These are phyloP conservation scores for Mucor ambiguus DNA, from an alignment of 371 early-diverging fungal species.

Conservation along the genomic window DNA sequence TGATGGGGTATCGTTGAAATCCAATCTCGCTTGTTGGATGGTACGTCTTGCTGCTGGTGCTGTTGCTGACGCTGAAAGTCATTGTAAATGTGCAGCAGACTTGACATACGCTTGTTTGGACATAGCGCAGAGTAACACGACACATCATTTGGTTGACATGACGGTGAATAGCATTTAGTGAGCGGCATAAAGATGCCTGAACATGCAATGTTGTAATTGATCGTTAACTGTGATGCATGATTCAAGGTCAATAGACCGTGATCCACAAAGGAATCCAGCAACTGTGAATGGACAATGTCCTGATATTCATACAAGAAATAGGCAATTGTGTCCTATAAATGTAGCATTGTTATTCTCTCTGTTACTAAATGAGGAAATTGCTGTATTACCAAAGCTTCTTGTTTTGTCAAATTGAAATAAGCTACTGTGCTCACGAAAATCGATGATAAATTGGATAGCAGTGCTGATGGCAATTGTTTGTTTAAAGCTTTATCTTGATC, in stretches of 20 bases:
- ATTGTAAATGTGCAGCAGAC: slow-evolving; percentile 10
- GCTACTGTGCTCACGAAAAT: slow-evolving; percentile 26
- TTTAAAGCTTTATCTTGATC: neutral
- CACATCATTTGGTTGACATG: slow-evolving; percentile 18
- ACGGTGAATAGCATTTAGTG: slow-evolving; percentile 37
- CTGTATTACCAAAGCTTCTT: slow-evolving; percentile 31
- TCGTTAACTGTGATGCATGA: neutral
- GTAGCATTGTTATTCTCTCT: slow-evolving; percentile 10
- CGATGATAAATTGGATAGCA: slow-evolving; percentile 23
- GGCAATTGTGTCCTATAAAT: slow-evolving; percentile 27
- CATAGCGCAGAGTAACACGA: slow-evolving; percentile 41
- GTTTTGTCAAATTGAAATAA: slow-evolving; percentile 30
- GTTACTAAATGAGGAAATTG: slow-evolving; percentile 11
- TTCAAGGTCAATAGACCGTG: slow-evolving; percentile 4
- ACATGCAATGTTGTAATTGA: neutral
- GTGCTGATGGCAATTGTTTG: slow-evolving; percentile 2
- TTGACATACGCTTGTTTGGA: slow-evolving; percentile 26
- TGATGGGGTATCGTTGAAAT: slow-evolving; percentile 24
- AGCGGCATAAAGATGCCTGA: slow-evolving; percentile 34
- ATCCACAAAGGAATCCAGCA: slow-evolving; percentile 27
- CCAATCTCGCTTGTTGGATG: slow-evolving; percentile 16
- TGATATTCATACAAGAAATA: slow-evolving; percentile 30
- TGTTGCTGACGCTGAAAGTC: neutral
- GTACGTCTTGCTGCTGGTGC: neutral
- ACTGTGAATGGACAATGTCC: slow-evolving; percentile 19